Evolutionary conservation across 2,329 filamentous ascomycete genomes (phyloP).

Genomic region (Cladosporium sp.): DNA sequence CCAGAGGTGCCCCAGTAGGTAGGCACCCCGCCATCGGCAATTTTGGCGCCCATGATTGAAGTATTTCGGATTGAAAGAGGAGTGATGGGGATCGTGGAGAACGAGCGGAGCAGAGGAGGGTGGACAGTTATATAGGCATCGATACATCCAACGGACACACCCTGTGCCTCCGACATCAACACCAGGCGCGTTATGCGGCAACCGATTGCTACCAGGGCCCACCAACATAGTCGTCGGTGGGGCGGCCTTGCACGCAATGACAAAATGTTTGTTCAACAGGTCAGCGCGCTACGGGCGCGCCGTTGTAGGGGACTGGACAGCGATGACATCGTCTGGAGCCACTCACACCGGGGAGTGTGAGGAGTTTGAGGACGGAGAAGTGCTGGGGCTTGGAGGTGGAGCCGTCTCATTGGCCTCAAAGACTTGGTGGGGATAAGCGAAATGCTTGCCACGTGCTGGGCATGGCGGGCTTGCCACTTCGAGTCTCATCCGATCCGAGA

Average conservation of each 20-base stretch:
- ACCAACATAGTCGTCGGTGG: constrained; percentile 9
- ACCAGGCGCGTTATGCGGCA: constrained; percentile 19
- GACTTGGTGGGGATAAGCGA: constrained; percentile 18
- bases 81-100: constrained; percentile 16
- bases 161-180: constrained; percentile 5
- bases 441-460: constrained; percentile 18
- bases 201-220: constrained; percentile 12
- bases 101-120: not conserved
- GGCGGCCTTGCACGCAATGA: constrained; percentile 2
- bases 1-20: constrained; percentile 26
- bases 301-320: constrained; percentile 8
- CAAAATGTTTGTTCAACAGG: constrained; percentile 17
- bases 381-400: constrained; percentile 18
- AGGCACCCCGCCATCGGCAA: constrained; percentile 23
- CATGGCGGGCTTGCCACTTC: constrained; percentile 11
- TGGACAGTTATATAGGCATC: constrained; percentile 17
- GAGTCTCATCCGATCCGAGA: not conserved
- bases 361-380: constrained; percentile 13
- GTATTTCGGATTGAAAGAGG: not conserved
- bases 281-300: constrained; percentile 9
- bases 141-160: constrained; percentile 9
- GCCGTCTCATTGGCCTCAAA: constrained; percentile 1
- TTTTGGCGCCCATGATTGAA: constrained; percentile 24
- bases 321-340: constrained; percentile 19
- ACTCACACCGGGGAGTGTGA: constrained; percentile 18